phyloP scores from a whole-genome alignment of 768 basidiomycete species.

The Boletus sp. region DNA sequence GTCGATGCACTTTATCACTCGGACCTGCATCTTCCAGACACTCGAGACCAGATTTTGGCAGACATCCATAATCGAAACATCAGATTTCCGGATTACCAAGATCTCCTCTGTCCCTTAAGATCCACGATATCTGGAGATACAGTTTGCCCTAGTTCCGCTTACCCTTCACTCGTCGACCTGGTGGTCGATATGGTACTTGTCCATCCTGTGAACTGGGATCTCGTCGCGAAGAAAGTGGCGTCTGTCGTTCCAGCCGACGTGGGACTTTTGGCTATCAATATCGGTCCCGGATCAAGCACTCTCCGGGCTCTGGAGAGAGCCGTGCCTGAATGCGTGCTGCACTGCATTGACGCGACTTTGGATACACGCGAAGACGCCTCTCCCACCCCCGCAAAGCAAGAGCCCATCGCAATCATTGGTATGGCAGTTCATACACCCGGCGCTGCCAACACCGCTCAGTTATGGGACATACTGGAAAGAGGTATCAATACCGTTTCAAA shows the following conservation, averaged over 20 bases:
- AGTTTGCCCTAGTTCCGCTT: constrained; percentile 21
- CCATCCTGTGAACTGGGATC: constrained; percentile 53
- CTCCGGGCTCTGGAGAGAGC: constrained; percentile 38
- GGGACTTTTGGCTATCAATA: constrained; percentile 40
- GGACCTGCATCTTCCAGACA: constrained; percentile 15
- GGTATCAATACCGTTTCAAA: constrained; percentile 55
- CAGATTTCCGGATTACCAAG: constrained; percentile 44
- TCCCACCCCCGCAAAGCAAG: constrained; percentile 28
- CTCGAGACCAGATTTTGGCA: constrained; percentile 39
- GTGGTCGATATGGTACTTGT: constrained; percentile 42
- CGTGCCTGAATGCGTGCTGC: constrained; percentile 22
- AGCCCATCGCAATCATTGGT: constrained; percentile 67
- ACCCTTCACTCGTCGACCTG: constrained; percentile 35
- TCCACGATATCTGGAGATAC: constrained; percentile 44
- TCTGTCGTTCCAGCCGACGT: constrained; percentile 9
- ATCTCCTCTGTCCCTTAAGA: constrained; percentile 48
- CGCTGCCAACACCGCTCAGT: constrained; percentile 41
- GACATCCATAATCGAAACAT: constrained; percentile 47
- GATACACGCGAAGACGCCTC: constrained; percentile 3
- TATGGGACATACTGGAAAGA: constrained; percentile 59
- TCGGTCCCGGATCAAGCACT: constrained; percentile 46
- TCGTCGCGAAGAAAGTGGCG: constrained; percentile 34
- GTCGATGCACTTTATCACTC: constrained; percentile 56
- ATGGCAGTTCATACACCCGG: constrained; percentile 61
- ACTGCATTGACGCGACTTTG: constrained; percentile 15